Evolutionary conservation across 148 eudicot species (phyloP).

Genomic region (Diospyros lotus): DNA sequence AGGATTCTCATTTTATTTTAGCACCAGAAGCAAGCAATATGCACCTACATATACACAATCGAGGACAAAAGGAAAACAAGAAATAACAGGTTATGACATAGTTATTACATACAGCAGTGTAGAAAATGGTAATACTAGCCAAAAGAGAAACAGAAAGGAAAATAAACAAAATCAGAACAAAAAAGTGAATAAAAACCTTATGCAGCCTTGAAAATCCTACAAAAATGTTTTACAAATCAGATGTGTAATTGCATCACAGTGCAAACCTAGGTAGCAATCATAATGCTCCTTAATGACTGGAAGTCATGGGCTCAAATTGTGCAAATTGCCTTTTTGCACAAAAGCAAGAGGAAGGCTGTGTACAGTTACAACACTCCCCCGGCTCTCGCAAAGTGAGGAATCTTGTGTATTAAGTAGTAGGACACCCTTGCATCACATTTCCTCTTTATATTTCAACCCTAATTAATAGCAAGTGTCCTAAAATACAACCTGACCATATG

Average conservation of each 20-base stretch:
- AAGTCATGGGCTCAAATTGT: too few species aligned
- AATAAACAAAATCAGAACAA: too few species aligned
- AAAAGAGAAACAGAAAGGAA: neutral
- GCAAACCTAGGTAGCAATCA: too few species aligned
- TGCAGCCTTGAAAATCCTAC: neutral
- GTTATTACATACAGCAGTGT: neutral
- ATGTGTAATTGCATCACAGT: neutral
- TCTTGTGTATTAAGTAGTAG: too few species aligned
- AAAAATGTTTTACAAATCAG: neutral
- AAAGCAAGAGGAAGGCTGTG: too few species aligned
- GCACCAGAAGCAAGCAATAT: neutral
- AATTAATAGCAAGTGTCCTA: neutral
- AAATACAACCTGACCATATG: slow-evolving; percentile 1
- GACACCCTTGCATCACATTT: neutral
- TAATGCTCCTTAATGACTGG: too few species aligned
- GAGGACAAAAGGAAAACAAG: neutral
- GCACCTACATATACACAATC: neutral
- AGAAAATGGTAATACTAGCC: neutral
- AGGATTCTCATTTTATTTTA: neutral
- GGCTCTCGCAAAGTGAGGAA: too few species aligned
- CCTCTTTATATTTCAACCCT: neutral
- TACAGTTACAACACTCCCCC: too few species aligned
- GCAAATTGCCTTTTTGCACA: too few species aligned
- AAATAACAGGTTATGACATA: neutral
- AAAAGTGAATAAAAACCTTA: neutral